These are phyloP conservation scores for Phytopythium chamaehyphon DNA, from an alignment of 352 stramenopile genomes.

Conservation along the genomic window DNA sequence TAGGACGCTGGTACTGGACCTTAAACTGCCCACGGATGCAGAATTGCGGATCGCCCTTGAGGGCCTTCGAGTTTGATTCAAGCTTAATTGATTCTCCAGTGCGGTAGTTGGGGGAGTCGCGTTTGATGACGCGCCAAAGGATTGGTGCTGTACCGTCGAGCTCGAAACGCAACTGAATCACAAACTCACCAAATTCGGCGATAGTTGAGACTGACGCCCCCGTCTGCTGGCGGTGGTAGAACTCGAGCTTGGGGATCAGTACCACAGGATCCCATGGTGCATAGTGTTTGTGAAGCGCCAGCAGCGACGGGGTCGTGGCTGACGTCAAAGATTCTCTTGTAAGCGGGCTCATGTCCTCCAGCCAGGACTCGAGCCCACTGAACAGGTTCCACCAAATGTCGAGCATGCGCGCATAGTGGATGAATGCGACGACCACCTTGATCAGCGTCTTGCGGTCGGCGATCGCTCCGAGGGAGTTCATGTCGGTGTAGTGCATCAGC, in stretches of 20 bases:
- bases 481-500: constrained; percentile 18
- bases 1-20: constrained; percentile 25
- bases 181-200: constrained; percentile 30
- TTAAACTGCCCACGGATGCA: constrained; percentile 35
- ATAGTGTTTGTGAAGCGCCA: constrained; percentile 41
- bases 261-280: constrained; percentile 31
- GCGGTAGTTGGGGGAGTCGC: constrained; percentile 12
- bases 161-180: constrained; percentile 44
- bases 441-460: constrained; percentile 31
- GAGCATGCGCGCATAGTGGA: constrained; percentile 34
- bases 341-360: constrained; percentile 11
- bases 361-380: constrained; percentile 32
- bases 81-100: constrained; percentile 12
- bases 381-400: constrained; percentile 53
- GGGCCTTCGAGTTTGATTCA: neutral
- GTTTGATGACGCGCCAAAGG: constrained; percentile 39
- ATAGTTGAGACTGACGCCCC: constrained; percentile 11
- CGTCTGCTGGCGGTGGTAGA: neutral
- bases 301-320: constrained; percentile 26
- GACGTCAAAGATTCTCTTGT: constrained; percentile 8
- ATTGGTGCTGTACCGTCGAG: constrained; percentile 29
- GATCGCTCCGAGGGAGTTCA: constrained; percentile 23
- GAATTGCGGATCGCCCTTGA: constrained; percentile 23
- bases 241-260: constrained; percentile 2
- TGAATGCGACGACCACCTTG: constrained; percentile 32